Conservation (phyloP, 257 asterid species). For the Nicotiana attenuata region DNA sequence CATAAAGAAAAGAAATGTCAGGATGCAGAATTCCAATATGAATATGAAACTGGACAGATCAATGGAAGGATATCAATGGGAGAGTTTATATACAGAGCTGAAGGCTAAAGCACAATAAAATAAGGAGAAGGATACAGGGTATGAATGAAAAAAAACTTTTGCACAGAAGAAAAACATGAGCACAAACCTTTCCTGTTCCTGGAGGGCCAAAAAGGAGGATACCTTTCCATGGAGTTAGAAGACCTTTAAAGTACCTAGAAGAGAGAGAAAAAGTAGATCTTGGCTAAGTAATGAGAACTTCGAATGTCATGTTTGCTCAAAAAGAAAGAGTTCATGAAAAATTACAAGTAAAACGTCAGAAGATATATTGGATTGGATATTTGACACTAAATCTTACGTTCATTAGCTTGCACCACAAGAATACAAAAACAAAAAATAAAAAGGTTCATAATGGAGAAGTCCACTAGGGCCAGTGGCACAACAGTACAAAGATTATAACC, state of each 20-base stretch:
- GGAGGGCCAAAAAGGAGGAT: conserved; percentile 99
- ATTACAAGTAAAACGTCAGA: not conserved
- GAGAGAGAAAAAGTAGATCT: conserved; percentile 11
- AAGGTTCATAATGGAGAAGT: not conserved
- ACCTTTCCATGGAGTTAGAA: conserved; percentile 97
- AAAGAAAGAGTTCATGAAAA: not conserved
- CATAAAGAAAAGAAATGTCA: not conserved
- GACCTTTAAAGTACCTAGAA: conserved; percentile 90
- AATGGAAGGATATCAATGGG: not conserved
- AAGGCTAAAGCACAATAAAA: not conserved
- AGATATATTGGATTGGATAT: not conserved
- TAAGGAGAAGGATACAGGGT: not conserved
- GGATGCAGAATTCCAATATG: not conserved
- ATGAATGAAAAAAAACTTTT: not conserved
- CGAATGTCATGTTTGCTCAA: not conserved
- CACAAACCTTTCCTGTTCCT: conserved; percentile 96
- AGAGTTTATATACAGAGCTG: not conserved
- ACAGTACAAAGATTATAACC: not conserved
- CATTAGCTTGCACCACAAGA: not conserved
- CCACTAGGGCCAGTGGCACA: not conserved
- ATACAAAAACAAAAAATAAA: not conserved
- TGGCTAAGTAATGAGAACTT: conserved; percentile 3
- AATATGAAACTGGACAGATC: not conserved
- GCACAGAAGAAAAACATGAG: conserved; percentile 4
- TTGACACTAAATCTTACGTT: not conserved